Base-by-base conservation (phyloP, 2,329 filamentous ascomycete genomes). In the Ceratocystis harringtonii region DNA sequence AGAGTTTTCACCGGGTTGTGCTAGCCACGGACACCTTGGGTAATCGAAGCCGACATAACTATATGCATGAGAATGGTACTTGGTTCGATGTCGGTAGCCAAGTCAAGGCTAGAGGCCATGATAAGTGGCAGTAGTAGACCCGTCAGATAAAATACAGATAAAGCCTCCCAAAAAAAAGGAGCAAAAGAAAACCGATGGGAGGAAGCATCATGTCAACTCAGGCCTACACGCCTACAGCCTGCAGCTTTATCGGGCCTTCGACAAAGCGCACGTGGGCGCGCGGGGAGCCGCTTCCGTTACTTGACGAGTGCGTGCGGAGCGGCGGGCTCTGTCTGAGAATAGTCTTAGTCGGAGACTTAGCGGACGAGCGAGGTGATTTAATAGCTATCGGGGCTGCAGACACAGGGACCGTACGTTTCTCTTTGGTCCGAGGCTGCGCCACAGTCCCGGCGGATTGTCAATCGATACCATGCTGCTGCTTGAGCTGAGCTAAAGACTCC, bases 391-490 rank as follows among this genome's bases (percentile, higher is more conserved):
- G 66, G 58, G 57, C 63, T 63, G 66, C 63, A 50, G 63, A 65
- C 66, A 65, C 63, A 65, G 66, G 60, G 57, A 64, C 52, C 62
- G 65, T 67, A 67, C 55, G 65, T 67, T 67, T 67, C 65, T 67
- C 65, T 48, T 64, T 50, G 55, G 63, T 65, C 66, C 63, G 63
- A 74, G 75, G 74, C 72, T 75, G 73, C 65, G 81, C 82, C 75
- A 76, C 79, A 83, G 83, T 78, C 84, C 84, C 84, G 84, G 87
- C 84, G 81, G 81, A 83, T 84, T 84, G 84, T 92, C 90, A 99
- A 86, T 96, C 92, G 83, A 97, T 96, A 76, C 92, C 92, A 78
- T 99, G 91, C 78, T 97, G 90, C 75, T 88, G 85, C 81, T 99
- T 99, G 80, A 97, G 86, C 80, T 90, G 89, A 84, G 95, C 92